These are phyloP conservation scores for Selenicereus undatus DNA, from an alignment of 148 eudicot species.

Conservation along the genomic window DNA sequence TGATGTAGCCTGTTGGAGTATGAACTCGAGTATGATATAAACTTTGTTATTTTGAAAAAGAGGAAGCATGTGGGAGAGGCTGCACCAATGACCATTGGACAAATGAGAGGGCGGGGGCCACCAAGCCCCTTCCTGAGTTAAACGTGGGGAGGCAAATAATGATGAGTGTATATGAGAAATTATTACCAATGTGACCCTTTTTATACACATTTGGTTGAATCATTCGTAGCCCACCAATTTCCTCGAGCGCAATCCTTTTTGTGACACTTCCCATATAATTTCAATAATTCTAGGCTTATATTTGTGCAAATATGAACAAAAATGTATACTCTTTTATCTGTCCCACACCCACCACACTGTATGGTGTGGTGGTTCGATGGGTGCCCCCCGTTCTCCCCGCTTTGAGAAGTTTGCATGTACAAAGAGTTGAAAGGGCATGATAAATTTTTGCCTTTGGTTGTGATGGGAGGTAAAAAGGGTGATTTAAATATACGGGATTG, in stretches of 20 bases:
- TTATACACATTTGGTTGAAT: conserved; percentile 1
- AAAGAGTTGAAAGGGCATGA: no score
- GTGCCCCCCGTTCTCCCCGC: no score
- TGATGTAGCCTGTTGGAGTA: no score
- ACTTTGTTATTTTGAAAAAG: no score
- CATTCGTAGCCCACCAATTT: conserved; percentile 16
- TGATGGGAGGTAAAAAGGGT: no score
- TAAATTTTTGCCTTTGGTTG: no score
- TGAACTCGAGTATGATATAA: no score
- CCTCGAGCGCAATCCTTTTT: background rate
- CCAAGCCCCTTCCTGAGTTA: conserved; percentile 8
- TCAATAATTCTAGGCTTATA: background rate
- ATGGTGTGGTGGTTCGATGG: no score
- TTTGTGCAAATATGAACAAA: conserved; percentile 25
- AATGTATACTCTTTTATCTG: conserved; percentile 16
- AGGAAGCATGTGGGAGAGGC: conserved; percentile 12
- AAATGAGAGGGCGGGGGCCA: conserved; percentile 5
- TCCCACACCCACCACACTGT: background rate
- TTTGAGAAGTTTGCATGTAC: no score
- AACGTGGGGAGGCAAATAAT: conserved; percentile 25
- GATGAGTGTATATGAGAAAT: conserved; percentile 24
- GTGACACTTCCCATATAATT: background rate
- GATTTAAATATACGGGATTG: no score
- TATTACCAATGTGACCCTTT: conserved; percentile 23
- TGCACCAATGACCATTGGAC: conserved; percentile 8